Conservation (phyloP, 1,284 basidiomycete species). For the Tylopilus orsonianus region DNA sequence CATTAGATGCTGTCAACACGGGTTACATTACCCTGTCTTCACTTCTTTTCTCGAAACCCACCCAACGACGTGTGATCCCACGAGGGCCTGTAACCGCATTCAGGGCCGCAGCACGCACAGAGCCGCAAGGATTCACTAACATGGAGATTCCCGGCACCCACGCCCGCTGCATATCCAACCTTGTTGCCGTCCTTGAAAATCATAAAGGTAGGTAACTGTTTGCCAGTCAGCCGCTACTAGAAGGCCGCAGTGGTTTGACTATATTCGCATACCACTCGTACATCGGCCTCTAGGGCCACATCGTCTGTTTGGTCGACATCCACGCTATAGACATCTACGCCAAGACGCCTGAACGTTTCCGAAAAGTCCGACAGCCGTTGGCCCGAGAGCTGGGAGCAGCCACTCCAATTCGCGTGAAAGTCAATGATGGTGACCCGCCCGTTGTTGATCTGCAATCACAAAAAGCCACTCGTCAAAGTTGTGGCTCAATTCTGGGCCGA, state of each 20-base stretch:
- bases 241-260: too few relatives aligned
- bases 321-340: constrained; percentile 28
- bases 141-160: constrained; percentile 28
- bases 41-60: constrained; percentile 10
- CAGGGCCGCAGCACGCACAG: neutral
- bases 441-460: constrained; percentile 24
- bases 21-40: neutral
- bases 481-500: neutral
- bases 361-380: constrained; percentile 19
- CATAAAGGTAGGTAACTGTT: constrained; percentile 31
- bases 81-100: constrained; percentile 20
- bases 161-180: constrained; percentile 25
- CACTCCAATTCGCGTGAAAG: constrained; percentile 21
- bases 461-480: neutral
- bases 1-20: too few relatives aligned
- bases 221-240: neutral
- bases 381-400: constrained; percentile 5
- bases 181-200: constrained; percentile 32
- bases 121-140: constrained; percentile 23
- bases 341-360: constrained; percentile 27
- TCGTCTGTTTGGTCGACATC: constrained; percentile 28
- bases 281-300: constrained; percentile 28
- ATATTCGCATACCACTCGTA: constrained; percentile 26
- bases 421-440: constrained; percentile 26
- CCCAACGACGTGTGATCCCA: constrained; percentile 22